Evolutionary conservation across 176 grass and related monocot species (phyloP).

Genomic region (Elaeis guineensis): DNA sequence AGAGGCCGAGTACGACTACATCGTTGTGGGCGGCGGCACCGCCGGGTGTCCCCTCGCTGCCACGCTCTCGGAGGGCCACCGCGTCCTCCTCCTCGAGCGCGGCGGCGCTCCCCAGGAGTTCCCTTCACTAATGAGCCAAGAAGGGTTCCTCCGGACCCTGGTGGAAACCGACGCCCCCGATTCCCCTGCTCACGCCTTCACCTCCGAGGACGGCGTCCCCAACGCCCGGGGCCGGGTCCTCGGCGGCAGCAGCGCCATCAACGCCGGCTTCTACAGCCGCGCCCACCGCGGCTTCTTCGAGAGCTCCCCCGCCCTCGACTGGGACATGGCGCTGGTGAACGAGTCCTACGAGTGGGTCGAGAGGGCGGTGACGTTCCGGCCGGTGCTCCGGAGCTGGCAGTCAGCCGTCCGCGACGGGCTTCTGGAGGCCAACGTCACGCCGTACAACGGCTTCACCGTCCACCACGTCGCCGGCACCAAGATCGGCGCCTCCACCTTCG

Average conservation of each 20-base stretch:
- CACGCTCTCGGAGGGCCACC: no score
- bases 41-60: no score
- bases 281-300: slow-evolving; percentile 52
- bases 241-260: slow-evolving; percentile 30
- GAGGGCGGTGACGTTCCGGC: slow-evolving; percentile 45
- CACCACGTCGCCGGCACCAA: slow-evolving; percentile 65
- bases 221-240: slow-evolving; percentile 5
- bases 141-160: no score
- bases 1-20: no score
- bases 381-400: slow-evolving; percentile 53
- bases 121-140: no score
- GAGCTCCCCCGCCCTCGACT: slow-evolving; percentile 22
- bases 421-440: slow-evolving; percentile 64
- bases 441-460: slow-evolving; percentile 69
- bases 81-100: no score
- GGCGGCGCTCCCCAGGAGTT: no score
- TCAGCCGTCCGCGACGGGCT: slow-evolving; percentile 47
- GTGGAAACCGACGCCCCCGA: background rate
- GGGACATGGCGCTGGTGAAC: slow-evolving; percentile 61
- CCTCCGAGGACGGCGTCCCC: slow-evolving; percentile 3
- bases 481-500: slow-evolving; percentile 69
- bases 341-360: slow-evolving; percentile 77
- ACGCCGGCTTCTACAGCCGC: slow-evolving; percentile 80
- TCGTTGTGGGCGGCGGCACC: no score
- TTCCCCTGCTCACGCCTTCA: background rate